phyloP scores from a whole-genome alignment of 2,329 filamentous ascomycete genomes.

The Exophiala bonariae region DNA sequence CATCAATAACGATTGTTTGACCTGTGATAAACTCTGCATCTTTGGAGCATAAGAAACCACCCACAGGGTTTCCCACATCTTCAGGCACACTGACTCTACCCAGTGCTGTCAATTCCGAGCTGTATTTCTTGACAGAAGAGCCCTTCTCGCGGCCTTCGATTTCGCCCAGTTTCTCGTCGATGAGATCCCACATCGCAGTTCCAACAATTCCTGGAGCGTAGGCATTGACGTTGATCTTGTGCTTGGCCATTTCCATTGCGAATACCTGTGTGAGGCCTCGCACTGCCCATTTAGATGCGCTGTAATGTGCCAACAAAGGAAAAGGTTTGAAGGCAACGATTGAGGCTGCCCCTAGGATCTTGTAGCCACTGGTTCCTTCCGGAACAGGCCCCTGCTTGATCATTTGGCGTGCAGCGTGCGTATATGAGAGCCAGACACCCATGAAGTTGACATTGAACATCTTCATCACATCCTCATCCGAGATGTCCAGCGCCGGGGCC shows the following conservation, averaged over 20 bases:
- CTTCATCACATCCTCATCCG: slow-evolving; percentile 55
- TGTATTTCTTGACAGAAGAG: slow-evolving; percentile 57
- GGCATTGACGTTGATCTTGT: slow-evolving; percentile 66
- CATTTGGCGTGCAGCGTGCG: slow-evolving; percentile 63
- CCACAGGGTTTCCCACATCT: slow-evolving; percentile 64
- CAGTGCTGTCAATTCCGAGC: slow-evolving; percentile 55
- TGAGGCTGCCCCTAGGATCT: slow-evolving; percentile 54
- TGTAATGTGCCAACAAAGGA: slow-evolving; percentile 61
- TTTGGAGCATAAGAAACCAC: slow-evolving; percentile 55
- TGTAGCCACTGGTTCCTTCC: slow-evolving; percentile 37
- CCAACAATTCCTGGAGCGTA: slow-evolving; percentile 69
- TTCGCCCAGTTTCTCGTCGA: slow-evolving; percentile 61
- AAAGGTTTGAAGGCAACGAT: slow-evolving; percentile 60
- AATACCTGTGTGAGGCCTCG: slow-evolving; percentile 66
- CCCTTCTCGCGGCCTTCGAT: slow-evolving; percentile 52
- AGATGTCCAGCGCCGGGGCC: slow-evolving; percentile 56
- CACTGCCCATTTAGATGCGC: slow-evolving; percentile 66
- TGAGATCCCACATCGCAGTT: slow-evolving; percentile 68
- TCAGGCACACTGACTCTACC: slow-evolving; percentile 60
- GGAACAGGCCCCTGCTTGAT: slow-evolving; percentile 58
- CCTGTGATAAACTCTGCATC: slow-evolving; percentile 66
- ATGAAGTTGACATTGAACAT: slow-evolving; percentile 66
- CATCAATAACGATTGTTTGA: slow-evolving; percentile 64
- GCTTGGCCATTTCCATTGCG: slow-evolving; percentile 64
- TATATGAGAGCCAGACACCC: slow-evolving; percentile 66